These are phyloP conservation scores for Wickerhamiella musiphila DNA, from an alignment of 805 yeast genomes.

Conservation along the genomic window DNA sequence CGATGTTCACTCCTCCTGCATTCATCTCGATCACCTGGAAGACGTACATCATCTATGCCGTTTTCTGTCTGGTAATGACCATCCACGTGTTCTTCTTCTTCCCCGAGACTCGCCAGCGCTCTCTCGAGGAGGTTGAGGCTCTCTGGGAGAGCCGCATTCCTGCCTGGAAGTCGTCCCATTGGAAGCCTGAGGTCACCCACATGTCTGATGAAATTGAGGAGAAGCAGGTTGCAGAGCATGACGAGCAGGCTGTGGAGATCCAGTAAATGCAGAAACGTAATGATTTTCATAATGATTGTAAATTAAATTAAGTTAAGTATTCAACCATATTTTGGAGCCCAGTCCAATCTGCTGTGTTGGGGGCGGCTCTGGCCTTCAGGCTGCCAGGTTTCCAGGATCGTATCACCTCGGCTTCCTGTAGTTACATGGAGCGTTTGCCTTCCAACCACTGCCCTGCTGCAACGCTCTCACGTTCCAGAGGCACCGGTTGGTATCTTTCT, in stretches of 20 bases:
- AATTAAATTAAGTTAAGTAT: too few relatives aligned
- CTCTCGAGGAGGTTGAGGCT: constrained; percentile 51
- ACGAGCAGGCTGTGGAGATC: constrained; percentile 7
- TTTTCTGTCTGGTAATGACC: constrained; percentile 39
- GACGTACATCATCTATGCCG: constrained; percentile 61
- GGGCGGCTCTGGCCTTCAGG: too few relatives aligned
- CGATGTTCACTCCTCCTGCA: constrained; percentile 55
- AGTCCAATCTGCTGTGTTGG: too few relatives aligned
- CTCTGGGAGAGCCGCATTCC: constrained; percentile 26
- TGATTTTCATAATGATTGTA: too few relatives aligned
- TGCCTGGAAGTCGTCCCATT: constrained; percentile 9
- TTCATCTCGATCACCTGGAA: constrained; percentile 56
- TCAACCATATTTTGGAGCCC: too few relatives aligned
- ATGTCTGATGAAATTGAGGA: constrained; percentile 1
- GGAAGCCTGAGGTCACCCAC: constrained; percentile 6
- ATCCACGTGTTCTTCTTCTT: constrained; percentile 40
- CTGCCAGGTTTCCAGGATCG: too few relatives aligned
- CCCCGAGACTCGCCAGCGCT: constrained; percentile 49
- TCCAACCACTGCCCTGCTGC: too few relatives aligned
- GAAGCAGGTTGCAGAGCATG: constrained; percentile 5
- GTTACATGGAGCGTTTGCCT: too few relatives aligned
- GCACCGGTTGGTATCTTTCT: too few relatives aligned
- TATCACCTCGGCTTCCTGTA: too few relatives aligned
- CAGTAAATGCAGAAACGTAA: too few relatives aligned
- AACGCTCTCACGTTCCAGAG: too few relatives aligned